A percentile compares a stretch with the other conserved stretches of the same genome.
Conservation (phyloP, 352 stramenopile genomes). For the Plasmopara viticola region DNA sequence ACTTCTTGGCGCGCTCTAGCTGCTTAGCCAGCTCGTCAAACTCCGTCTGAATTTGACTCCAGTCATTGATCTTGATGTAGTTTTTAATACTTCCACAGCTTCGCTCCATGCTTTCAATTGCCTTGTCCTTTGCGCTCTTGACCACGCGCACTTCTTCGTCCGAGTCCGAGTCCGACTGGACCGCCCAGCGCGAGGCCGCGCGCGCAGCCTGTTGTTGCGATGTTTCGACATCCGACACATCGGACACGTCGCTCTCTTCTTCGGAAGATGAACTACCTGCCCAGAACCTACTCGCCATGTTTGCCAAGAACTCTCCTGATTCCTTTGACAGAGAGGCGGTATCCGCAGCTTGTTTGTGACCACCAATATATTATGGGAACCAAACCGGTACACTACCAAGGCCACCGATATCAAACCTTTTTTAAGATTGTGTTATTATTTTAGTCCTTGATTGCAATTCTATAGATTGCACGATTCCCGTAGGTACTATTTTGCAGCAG, state of each 20-base stretch:
- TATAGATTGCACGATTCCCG: too few species aligned
- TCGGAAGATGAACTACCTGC: conserved; percentile 71
- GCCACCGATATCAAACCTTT: too few species aligned
- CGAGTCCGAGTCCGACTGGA: conserved; percentile 78
- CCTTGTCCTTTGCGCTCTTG: conserved; percentile 92
- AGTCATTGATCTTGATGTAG: conserved; percentile 95
- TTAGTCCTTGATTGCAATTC: too few species aligned
- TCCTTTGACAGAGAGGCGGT: conserved; percentile 5
- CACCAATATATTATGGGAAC: neutral
- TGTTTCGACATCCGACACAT: conserved; percentile 70
- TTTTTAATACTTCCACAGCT: conserved; percentile 74
- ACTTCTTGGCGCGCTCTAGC: conserved; percentile 85
- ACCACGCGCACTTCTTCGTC: conserved; percentile 91
- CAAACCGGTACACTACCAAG: too few species aligned
- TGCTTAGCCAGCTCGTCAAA: conserved; percentile 94
- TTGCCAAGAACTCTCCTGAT: neutral
- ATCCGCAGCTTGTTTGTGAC: conserved; percentile 16
- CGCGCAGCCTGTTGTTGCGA: conserved; percentile 66
- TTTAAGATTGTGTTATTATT: too few species aligned
- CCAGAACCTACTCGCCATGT: conserved; percentile 84
- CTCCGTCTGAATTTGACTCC: conserved; percentile 91
- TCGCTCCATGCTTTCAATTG: conserved; percentile 68
- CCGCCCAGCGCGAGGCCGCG: conserved; percentile 68
- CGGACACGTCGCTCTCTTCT: conserved; percentile 70
- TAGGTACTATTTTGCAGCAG: too few species aligned